Evolutionary conservation across 2,329 filamentous ascomycete species (phyloP).

Genomic region (Magnaporthiopsis poae): DNA sequence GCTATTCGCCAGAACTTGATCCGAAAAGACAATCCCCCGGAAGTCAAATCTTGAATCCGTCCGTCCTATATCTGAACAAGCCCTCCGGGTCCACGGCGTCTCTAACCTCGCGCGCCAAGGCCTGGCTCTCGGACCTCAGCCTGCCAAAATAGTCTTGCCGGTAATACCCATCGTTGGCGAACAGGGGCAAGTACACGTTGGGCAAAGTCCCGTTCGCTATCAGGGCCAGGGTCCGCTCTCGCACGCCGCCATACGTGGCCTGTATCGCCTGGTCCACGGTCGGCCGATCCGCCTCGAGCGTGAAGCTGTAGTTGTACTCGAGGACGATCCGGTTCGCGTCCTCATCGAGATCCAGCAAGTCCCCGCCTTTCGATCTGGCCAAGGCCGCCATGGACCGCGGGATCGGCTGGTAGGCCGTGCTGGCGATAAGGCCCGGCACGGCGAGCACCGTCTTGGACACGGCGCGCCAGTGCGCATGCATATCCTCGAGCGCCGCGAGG

Average conservation of each 20-base stretch:
- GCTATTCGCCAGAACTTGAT: no score
- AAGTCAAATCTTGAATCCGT: slow-evolving; percentile 28
- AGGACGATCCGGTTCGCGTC: slow-evolving; percentile 30
- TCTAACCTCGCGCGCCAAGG: slow-evolving; percentile 25
- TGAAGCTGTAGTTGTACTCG: slow-evolving; percentile 33
- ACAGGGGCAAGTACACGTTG: slow-evolving; percentile 29
- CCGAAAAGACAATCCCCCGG: no score
- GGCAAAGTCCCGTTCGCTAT: slow-evolving; percentile 24
- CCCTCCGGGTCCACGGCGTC: slow-evolving; percentile 28
- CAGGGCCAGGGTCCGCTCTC: slow-evolving; percentile 20
- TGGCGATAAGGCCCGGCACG: slow-evolving; percentile 13
- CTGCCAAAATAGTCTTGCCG: slow-evolving; percentile 33
- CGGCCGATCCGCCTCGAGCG: slow-evolving; percentile 18
- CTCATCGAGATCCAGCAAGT: slow-evolving; percentile 30
- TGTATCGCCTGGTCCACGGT: slow-evolving; percentile 26
- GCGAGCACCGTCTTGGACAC: slow-evolving; percentile 7
- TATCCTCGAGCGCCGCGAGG: slow-evolving; percentile 11
- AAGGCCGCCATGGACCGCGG: slow-evolving; percentile 25
- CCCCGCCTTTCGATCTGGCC: slow-evolving; percentile 24
- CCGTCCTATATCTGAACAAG: slow-evolving; percentile 28
- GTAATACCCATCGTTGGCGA: slow-evolving; percentile 34
- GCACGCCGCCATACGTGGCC: slow-evolving; percentile 25
- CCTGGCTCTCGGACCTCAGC: slow-evolving; percentile 24
- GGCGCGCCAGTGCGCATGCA: slow-evolving; percentile 16
- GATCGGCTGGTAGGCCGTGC: slow-evolving; percentile 20